Percentiles rank a stretch among this genome's conserved stretches.
These are phyloP conservation scores for Russula sp. DNA, from an alignment of 768 basidiomycete genomes.

Conservation along the genomic window DNA sequence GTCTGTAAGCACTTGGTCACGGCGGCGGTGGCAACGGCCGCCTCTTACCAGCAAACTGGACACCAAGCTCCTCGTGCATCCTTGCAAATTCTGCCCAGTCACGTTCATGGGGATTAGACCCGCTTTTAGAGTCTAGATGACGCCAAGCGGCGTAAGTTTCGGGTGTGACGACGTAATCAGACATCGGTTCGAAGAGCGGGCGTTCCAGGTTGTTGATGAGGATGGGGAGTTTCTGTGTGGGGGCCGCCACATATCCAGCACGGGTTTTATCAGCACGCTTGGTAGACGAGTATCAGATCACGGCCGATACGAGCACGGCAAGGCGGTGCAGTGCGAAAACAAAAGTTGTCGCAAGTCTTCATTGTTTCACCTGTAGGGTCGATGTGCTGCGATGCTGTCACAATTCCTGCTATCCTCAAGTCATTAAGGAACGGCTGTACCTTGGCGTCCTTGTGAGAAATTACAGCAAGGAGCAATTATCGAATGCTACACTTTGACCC, in stretches of 20 bases:
- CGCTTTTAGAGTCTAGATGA: not conserved
- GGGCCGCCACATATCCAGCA: not conserved
- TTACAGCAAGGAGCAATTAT: not conserved
- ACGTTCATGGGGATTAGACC: not conserved
- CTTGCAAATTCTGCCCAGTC: not conserved
- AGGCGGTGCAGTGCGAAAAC: not conserved
- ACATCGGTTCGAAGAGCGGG: not conserved
- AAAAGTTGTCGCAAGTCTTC: not conserved
- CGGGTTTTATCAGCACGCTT: not conserved
- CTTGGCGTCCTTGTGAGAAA: not conserved
- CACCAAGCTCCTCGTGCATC: not conserved
- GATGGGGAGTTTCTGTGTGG: not conserved
- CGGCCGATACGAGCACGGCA: not conserved
- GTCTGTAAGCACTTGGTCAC: not conserved
- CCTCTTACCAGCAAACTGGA: not conserved
- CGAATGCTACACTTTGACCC: not conserved
- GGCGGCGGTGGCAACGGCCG: no score
- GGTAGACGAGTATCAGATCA: not conserved
- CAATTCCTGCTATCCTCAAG: not conserved
- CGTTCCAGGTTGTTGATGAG: not conserved
- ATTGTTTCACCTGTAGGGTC: not conserved
- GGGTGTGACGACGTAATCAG: not conserved
- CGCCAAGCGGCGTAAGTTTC: not conserved
- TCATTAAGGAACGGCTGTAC: not conserved
- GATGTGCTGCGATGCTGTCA: not conserved